Evolutionary conservation across 805 yeast species (phyloP).

Genomic region (Wickerhamomyces mucosus): DNA sequence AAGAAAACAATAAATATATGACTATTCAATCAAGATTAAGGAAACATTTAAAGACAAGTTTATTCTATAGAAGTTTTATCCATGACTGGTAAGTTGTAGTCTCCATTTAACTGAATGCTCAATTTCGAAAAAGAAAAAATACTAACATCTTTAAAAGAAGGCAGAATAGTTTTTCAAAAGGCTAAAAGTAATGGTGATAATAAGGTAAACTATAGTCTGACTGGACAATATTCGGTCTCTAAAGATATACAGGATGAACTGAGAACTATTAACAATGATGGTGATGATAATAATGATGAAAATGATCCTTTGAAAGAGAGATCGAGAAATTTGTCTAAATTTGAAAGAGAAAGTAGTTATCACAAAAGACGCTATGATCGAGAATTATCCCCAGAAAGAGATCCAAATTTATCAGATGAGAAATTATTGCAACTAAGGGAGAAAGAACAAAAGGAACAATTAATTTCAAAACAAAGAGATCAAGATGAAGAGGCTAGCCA

Average conservation of each 20-base stretch:
- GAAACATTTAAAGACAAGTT: no score
- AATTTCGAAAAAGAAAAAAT: no score
- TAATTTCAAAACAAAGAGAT: constrained; percentile 13
- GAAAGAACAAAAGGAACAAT: constrained; percentile 27
- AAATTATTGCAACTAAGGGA: constrained; percentile 33
- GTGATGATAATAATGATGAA: constrained; percentile 11
- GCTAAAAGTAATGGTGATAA: constrained; percentile 1
- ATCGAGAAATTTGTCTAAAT: constrained; percentile 19
- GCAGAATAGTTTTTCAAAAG: constrained; percentile 7
- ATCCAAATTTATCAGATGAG: constrained; percentile 28
- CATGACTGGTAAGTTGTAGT: no score
- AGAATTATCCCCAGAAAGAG: constrained; percentile 21
- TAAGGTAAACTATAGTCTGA: constrained; percentile 16
- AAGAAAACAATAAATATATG: no score
- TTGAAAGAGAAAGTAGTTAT: constrained; percentile 36
- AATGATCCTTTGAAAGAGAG: constrained; percentile 22
- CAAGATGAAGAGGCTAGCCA: background rate
- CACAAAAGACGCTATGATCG: constrained; percentile 31
- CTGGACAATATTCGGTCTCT: constrained; percentile 33
- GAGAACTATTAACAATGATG: constrained; percentile 17
- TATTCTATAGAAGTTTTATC: no score
- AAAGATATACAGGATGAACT: constrained; percentile 18
- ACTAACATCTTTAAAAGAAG: constrained; percentile 4
- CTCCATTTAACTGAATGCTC: no score
- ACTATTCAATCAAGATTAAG: no score